Base-by-base conservation (phyloP, 2,329 filamentous ascomycete genomes). In the Alternaria gaisen region DNA sequence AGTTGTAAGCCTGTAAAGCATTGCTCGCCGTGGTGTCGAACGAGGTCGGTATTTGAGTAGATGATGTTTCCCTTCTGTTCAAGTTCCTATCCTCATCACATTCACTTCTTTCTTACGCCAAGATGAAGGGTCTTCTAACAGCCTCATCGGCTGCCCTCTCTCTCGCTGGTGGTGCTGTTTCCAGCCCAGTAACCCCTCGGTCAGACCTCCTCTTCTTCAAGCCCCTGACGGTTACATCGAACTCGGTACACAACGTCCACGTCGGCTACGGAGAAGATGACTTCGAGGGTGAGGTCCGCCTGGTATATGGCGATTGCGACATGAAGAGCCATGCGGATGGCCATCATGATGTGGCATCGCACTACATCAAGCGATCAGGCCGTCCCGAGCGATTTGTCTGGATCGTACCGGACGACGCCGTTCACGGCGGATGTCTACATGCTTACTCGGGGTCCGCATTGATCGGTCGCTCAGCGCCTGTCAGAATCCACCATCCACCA, bases 221-320 rank as follows among this genome's bases (percentile, higher is more conserved):
- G 16, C 77, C 76, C 7, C 63, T 76, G 8, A 58, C 43, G 8
- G 73, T 82, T 28, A 79, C 73, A 1, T 63, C 76, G 0, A 78
- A 80, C 58, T 81, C 80, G 0, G 66, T 85, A 60, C 82, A 85
- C 66, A 86, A 86, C 65, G 75, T 85, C 30, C 79, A 84, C 43
- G 72, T 86, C 20, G 76, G 72, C 5, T 84, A 81, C 61, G 75
- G 76, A 40, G 71, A 76, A 18, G 72, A 74, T 20, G 48, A 64
- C 8, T 80, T 82, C 30, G 80, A 83, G 56, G 83, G 83, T 7
- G 72, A 81, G 16, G 58, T 84, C 9, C 75, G 76, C 2, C 64
- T 84, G 24, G 77, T 83, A 7, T 83, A 84, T 63, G 84, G 83
- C 1, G 68, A 77, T 43, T 85, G 83, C 61, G 70, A 78, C 44